Evolutionary conservation across 306 rosid species (phyloP).

Genomic region (Delonix regia): DNA sequence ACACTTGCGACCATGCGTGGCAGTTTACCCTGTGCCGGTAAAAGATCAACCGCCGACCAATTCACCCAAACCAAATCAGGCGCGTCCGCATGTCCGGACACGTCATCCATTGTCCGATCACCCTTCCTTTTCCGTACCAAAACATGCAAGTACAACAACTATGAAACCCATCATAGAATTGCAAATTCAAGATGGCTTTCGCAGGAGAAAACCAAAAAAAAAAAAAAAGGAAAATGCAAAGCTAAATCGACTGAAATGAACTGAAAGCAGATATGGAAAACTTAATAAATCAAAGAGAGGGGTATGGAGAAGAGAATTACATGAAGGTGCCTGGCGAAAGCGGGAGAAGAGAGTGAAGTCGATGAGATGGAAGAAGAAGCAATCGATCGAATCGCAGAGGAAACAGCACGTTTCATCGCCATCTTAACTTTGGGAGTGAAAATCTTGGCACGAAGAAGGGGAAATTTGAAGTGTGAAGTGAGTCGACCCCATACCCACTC

Average conservation of each 20-base stretch:
- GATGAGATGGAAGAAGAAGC: slow-evolving; percentile 25
- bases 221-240: neutral
- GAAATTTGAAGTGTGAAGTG: neutral
- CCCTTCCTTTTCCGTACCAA: neutral
- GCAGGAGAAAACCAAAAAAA: neutral
- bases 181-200: neutral
- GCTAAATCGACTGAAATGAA: neutral
- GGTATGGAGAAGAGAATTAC: slow-evolving; percentile 35
- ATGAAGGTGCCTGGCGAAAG: slow-evolving; percentile 52
- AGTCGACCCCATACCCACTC: accelerated
- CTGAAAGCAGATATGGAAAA: neutral
- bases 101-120: neutral
- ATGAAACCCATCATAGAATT: neutral
- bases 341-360: slow-evolving; percentile 32
- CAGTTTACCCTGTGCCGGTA: neutral
- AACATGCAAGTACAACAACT: neutral
- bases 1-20: neutral
- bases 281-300: neutral
- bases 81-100: neutral
- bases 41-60: neutral
- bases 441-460: neutral
- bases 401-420: slow-evolving; percentile 64
- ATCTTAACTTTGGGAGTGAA: slow-evolving; percentile 12
- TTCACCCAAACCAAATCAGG: neutral
- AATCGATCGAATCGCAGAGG: slow-evolving; percentile 54